These are phyloP conservation scores for Chaetomidium leptoderma DNA, from an alignment of 495 filamentous ascomycete species.

Conservation along the genomic window DNA sequence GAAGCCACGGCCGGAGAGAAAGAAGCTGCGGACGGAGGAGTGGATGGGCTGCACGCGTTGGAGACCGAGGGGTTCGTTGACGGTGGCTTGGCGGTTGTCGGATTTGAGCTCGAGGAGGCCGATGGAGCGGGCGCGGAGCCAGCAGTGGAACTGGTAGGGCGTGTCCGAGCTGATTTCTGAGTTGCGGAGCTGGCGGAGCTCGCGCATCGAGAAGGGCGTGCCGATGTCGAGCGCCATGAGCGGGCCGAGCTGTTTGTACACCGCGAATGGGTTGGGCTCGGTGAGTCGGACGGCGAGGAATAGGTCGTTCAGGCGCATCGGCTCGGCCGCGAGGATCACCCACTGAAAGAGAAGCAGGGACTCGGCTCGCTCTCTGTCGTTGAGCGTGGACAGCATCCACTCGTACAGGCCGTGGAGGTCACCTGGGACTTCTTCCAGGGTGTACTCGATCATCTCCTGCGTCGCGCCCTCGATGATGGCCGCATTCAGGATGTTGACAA, in stretches of 20 bases:
- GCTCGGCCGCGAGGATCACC: constrained; percentile 36
- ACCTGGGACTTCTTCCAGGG: constrained; percentile 33
- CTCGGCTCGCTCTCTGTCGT: constrained; percentile 33
- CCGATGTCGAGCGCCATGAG: constrained; percentile 30
- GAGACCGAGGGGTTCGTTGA: constrained; percentile 31
- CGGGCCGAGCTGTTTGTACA: constrained; percentile 20
- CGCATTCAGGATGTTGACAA: constrained; percentile 38
- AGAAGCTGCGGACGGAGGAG: constrained; percentile 36
- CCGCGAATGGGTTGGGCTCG: constrained; percentile 17
- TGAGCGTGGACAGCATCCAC: constrained; percentile 35
- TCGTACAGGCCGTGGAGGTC: constrained; percentile 39
- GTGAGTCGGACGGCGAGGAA: constrained; percentile 34
- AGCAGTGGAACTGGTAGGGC: constrained; percentile 34
- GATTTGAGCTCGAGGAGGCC: constrained; percentile 35
- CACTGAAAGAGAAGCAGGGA: constrained; percentile 37
- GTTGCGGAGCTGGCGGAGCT: constrained; percentile 30
- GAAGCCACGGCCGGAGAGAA: constrained; percentile 36
- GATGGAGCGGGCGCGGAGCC: constrained; percentile 36
- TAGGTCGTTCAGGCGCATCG: constrained; percentile 37
- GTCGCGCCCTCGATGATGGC: constrained; percentile 35
- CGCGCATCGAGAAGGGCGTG: constrained; percentile 28
- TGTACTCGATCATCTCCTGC: constrained; percentile 34
- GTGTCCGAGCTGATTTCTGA: constrained; percentile 35
- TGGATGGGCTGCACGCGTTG: constrained; percentile 35
- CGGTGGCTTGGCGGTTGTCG: constrained; percentile 13